Evolutionary conservation across 371 early-diverging fungal species (phyloP).

Genomic region (Syncephalastrum monosporum): DNA sequence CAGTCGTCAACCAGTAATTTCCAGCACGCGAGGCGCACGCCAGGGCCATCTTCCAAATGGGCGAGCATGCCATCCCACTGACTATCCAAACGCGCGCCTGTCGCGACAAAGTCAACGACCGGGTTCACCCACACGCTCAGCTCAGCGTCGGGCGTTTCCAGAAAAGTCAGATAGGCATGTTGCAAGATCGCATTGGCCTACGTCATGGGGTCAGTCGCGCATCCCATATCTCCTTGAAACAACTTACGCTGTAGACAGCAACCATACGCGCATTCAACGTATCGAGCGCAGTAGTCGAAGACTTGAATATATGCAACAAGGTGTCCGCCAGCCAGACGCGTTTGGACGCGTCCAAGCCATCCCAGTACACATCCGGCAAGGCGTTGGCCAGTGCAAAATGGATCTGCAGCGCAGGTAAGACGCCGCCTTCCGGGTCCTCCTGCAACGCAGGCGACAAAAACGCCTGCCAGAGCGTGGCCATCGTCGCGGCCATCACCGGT

Average conservation of each 20-base stretch:
- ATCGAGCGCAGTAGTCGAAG: too few relatives aligned
- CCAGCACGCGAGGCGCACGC: slow-evolving; percentile 50
- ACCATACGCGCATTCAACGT: neutral
- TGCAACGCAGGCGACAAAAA: slow-evolving; percentile 11
- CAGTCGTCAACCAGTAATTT: slow-evolving; percentile 57
- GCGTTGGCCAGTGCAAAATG: slow-evolving; percentile 46
- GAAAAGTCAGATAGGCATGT: slow-evolving; percentile 28
- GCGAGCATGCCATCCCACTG: slow-evolving; percentile 48
- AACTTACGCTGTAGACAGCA: slow-evolving; percentile 15
- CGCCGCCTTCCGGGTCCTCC: slow-evolving; percentile 4
- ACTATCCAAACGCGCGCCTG: slow-evolving; percentile 6
- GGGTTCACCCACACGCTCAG: slow-evolving; percentile 12
- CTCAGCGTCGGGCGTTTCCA: slow-evolving; percentile 4
- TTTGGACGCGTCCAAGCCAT: slow-evolving; percentile 10
- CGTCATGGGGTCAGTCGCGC: neutral
- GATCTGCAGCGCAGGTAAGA: slow-evolving; percentile 49
- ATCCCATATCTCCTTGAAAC: neutral
- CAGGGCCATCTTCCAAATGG: slow-evolving; percentile 20
- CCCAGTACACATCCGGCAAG: slow-evolving; percentile 44
- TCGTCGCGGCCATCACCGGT: slow-evolving; percentile 22
- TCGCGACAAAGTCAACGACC: slow-evolving; percentile 25
- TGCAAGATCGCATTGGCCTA: slow-evolving; percentile 39
- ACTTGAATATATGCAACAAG: too few relatives aligned
- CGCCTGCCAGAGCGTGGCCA: slow-evolving; percentile 18
- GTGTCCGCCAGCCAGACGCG: slow-evolving; percentile 14